These are phyloP conservation scores for Aspergillus sp. DNA, from an alignment of 2,329 filamentous ascomycete species.

Conservation along the genomic window DNA sequence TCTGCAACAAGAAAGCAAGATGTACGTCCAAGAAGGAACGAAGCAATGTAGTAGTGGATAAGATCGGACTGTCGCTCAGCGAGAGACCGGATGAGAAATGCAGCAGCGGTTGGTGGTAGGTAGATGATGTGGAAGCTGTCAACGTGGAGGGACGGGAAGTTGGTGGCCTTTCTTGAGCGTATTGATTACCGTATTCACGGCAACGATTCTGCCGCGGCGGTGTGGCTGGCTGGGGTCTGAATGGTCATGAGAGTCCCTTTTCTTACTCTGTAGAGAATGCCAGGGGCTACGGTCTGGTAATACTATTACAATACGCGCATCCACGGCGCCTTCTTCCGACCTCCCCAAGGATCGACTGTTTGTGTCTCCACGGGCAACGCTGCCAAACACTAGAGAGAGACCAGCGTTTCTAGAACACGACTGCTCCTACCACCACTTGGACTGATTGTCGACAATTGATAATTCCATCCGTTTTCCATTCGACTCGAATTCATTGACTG, in stretches of 20 bases:
- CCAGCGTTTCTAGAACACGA: background rate
- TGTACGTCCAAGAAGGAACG: constrained; percentile 19
- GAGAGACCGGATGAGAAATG: constrained; percentile 19
- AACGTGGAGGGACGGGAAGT: background rate
- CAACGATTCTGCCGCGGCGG: background rate
- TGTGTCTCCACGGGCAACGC: background rate
- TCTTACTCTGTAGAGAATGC: background rate
- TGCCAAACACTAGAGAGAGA: background rate
- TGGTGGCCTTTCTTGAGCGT: background rate
- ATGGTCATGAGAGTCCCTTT: constrained; percentile 26
- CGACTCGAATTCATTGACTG: too few species aligned
- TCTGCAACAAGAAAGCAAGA: constrained; percentile 8
- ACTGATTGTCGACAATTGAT: background rate
- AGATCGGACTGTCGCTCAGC: constrained; percentile 32
- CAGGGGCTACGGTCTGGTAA: background rate
- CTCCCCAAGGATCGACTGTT: background rate
- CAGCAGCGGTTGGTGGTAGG: constrained; percentile 4
- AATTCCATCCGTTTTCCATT: background rate
- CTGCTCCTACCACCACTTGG: background rate
- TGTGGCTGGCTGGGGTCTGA: constrained; percentile 2
- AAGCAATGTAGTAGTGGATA: constrained; percentile 23
- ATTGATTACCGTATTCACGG: background rate
- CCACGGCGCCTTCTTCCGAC: background rate
- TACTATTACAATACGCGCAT: constrained; percentile 4
- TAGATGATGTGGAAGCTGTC: constrained; percentile 5